Base-by-base conservation (phyloP, 192 early-diverging fungal species). In the Podila epicladia region DNA sequence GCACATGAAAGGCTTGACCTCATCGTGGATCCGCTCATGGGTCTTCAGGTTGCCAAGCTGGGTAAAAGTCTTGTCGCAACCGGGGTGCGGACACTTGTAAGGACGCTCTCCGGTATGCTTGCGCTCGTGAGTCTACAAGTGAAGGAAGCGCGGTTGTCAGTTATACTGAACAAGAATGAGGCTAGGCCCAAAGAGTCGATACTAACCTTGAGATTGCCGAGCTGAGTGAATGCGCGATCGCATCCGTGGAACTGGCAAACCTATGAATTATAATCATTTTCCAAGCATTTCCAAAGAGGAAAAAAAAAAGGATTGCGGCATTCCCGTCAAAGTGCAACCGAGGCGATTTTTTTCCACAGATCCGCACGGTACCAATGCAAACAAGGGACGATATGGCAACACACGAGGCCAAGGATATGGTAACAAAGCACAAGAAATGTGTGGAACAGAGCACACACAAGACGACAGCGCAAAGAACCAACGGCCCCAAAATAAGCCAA, bases 31-130 rank as follows among this genome's bases (percentile, higher is more conserved):
- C 64, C 90, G 89, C 84, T 95, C 92, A 59, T 96, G 95, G 6
- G 94, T 95, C 71, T 91, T 90, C 83, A 94, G 84, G 75, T 95
- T 95, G 6, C 93, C 93, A 69, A 91, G 88, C 87, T 95, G 94
- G 32, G 90, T 89, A 65, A 95, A 95, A 35, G 89, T 78, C 85
- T 95, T 95, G 71, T 86, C 91, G 65, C 94, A 95, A 9, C 91
- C 93, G 1, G 84, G 82, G 68, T 85, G 76, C 20, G 77, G 80
- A 63, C 93, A 95, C 75, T 84, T 77, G 66, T 89, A 90, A 6
- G 90, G 89, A 20, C 89, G 76, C 73, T 91, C 89, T 29, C 90
- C 90, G 12, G 90, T 91, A 65, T 92, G 90, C 65, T 83, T 84
- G 19, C 89, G 83, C 76, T 87, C 62, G 69, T 84, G 86, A 26